Conservation (phyloP, 2,329 filamentous ascomycete genomes). For the Hypocreales sp. region DNA sequence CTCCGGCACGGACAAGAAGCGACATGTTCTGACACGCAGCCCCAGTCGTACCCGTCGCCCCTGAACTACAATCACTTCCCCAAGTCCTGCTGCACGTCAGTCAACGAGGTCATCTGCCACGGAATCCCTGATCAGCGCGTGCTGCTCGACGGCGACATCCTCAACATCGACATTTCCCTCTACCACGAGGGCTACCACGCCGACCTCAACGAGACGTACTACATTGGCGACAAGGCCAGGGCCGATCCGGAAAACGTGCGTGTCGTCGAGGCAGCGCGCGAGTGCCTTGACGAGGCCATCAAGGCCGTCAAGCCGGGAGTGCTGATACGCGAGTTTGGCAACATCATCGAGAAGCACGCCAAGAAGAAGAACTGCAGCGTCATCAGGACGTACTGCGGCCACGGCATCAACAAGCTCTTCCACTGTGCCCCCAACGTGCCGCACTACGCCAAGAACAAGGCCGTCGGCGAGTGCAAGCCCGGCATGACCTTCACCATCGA, state of each 20-base stretch:
- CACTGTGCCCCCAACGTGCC: slow-evolving; percentile 89
- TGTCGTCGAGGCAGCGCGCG: slow-evolving; percentile 77
- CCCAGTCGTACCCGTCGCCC: slow-evolving; percentile 88
- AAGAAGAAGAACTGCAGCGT: slow-evolving; percentile 77
- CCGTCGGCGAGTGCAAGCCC: slow-evolving; percentile 80
- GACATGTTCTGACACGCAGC: too few species aligned
- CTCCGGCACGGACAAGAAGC: too few species aligned
- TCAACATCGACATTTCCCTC: slow-evolving; percentile 91
- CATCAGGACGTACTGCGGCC: slow-evolving; percentile 90
- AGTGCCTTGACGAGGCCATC: slow-evolving; percentile 84
- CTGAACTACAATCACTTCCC: slow-evolving; percentile 94
- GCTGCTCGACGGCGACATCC: slow-evolving; percentile 81
- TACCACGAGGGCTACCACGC: slow-evolving; percentile 94
- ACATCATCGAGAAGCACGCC: slow-evolving; percentile 88
- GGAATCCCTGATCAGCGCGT: slow-evolving; percentile 87
- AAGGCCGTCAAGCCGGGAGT: slow-evolving; percentile 85
- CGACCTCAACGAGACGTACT: slow-evolving; percentile 97
- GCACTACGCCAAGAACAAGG: slow-evolving; percentile 98
- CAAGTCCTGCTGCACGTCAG: slow-evolving; percentile 92
- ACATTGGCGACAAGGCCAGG: slow-evolving; percentile 77
- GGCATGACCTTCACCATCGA: slow-evolving; percentile 99
- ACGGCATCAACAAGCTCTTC: slow-evolving; percentile 88
- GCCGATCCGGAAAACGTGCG: slow-evolving; percentile 76
- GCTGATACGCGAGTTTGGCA: slow-evolving; percentile 83
- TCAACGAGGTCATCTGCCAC: slow-evolving; percentile 97